A percentile compares a stretch with the other conserved stretches of the same genome.
phyloP scores from a whole-genome alignment of 495 filamentous ascomycete genomes.

The Evernia prunastri region DNA sequence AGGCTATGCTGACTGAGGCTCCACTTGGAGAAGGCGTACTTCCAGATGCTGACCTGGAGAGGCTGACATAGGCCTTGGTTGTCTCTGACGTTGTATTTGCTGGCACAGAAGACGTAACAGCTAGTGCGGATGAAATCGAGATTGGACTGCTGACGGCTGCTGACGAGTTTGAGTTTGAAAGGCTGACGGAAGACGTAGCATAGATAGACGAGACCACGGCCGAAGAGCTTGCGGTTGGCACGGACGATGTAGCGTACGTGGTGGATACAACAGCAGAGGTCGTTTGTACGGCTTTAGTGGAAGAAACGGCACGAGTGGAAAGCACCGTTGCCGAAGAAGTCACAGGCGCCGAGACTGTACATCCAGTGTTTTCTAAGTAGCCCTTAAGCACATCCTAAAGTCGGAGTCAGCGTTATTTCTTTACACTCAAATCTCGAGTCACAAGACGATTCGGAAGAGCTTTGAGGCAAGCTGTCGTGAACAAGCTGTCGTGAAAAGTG shows the following conservation, averaged over 20 bases:
- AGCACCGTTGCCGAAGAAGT: not conserved
- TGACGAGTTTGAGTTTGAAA: not conserved
- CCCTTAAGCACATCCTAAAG: not conserved
- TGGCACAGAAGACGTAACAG: not conserved
- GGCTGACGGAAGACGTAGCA: not conserved
- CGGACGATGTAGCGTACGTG: not conserved
- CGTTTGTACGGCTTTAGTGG: not conserved
- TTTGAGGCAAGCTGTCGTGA: not conserved
- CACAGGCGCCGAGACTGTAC: not conserved
- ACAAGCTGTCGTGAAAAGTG: too few relatives aligned
- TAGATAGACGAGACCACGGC: not conserved
- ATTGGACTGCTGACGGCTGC: not conserved
- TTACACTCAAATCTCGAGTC: not conserved
- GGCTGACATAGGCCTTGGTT: not conserved
- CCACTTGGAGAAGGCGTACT: not conserved
- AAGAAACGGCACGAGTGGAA: not conserved
- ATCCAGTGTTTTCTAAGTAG: not conserved
- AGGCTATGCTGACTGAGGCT: not conserved
- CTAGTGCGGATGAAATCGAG: not conserved
- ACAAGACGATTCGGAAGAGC: not conserved
- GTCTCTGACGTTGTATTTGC: not conserved
- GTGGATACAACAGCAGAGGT: not conserved
- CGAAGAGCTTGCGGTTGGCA: not conserved
- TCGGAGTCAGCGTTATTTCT: not conserved
- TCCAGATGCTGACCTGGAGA: not conserved